Percentiles rank a stretch among this genome's conserved stretches.
These are phyloP conservation scores for Piromyces finnis DNA, from an alignment of 192 early-diverging fungal species.

Conservation along the genomic window DNA sequence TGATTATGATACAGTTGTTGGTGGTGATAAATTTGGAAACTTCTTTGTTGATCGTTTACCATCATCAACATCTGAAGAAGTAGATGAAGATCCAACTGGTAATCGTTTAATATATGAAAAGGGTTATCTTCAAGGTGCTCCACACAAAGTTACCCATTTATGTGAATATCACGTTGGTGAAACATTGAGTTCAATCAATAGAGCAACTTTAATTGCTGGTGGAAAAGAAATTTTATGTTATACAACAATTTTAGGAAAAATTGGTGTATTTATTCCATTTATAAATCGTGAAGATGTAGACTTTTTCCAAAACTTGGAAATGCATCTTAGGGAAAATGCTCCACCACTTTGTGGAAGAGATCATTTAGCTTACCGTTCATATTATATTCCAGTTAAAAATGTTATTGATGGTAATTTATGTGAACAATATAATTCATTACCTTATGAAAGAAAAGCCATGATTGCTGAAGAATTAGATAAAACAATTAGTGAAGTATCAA, in stretches of 20 bases:
- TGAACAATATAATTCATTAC: constrained; percentile 61
- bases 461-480: constrained; percentile 83
- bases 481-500: constrained; percentile 61
- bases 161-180: constrained; percentile 77
- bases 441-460: constrained; percentile 46
- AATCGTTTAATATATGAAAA: constrained; percentile 64
- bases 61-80: constrained; percentile 32
- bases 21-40: constrained; percentile 96
- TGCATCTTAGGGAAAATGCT: constrained; percentile 58
- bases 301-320: constrained; percentile 82
- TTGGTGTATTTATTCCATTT: constrained; percentile 77
- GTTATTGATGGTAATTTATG: constrained; percentile 83
- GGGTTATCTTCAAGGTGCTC: constrained; percentile 61
- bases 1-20: constrained; percentile 83
- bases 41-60: constrained; percentile 62
- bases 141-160: constrained; percentile 56
- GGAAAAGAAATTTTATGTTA: constrained; percentile 79
- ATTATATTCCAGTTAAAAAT: constrained; percentile 54
- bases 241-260: constrained; percentile 63
- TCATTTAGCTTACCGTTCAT: constrained; percentile 68
- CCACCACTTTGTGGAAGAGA: constrained; percentile 70
- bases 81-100: constrained; percentile 80
- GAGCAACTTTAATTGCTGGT: constrained; percentile 61
- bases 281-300: constrained; percentile 76
- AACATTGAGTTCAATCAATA: constrained; percentile 59